A percentile compares a stretch with the other conserved stretches of the same genome.
These are phyloP conservation scores for Russula sp. DNA, from an alignment of 768 basidiomycete genomes.

Conservation along the genomic window DNA sequence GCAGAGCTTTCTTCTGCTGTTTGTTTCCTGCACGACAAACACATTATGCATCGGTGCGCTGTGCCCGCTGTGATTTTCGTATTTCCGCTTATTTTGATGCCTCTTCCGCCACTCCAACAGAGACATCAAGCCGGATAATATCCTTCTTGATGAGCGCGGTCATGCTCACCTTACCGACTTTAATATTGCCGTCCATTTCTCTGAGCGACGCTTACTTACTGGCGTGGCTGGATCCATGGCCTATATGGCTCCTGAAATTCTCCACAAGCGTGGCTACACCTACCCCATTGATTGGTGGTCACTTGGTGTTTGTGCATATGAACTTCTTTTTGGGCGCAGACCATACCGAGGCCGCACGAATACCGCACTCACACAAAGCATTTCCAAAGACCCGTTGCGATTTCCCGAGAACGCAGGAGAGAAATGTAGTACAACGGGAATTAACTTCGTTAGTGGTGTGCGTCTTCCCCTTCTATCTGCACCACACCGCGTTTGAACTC, in stretches of 20 bases:
- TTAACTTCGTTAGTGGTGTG: conserved; percentile 78
- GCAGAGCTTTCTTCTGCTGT: conserved; percentile 88
- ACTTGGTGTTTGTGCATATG: conserved; percentile 88
- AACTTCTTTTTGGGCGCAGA: conserved; percentile 85
- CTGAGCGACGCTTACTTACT: conserved; percentile 76
- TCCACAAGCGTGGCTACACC: conserved; percentile 91
- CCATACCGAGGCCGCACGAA: conserved; percentile 95
- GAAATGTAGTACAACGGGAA: conserved; percentile 71
- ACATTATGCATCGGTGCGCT: conserved; percentile 91
- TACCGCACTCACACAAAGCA: conserved; percentile 87
- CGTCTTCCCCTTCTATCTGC: conserved; percentile 1
- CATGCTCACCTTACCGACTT: conserved; percentile 98
- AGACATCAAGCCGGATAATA: conserved; percentile 97
- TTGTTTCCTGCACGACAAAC: conserved; percentile 86
- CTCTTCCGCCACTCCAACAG: conserved; percentile 40
- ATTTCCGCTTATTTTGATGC: conserved; percentile 29
- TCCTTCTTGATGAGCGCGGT: conserved; percentile 90
- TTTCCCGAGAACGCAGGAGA: conserved; percentile 89
- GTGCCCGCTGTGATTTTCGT: conserved; percentile 33
- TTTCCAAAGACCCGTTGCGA: conserved; percentile 78
- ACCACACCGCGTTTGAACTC: background rate
- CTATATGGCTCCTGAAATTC: conserved; percentile 95
- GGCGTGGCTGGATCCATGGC: conserved; percentile 98
- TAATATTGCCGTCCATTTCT: conserved; percentile 97
- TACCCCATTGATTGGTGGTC: conserved; percentile 98